Conservation (phyloP, 768 basidiomycete genomes). For the Mycena alexandri region DNA sequence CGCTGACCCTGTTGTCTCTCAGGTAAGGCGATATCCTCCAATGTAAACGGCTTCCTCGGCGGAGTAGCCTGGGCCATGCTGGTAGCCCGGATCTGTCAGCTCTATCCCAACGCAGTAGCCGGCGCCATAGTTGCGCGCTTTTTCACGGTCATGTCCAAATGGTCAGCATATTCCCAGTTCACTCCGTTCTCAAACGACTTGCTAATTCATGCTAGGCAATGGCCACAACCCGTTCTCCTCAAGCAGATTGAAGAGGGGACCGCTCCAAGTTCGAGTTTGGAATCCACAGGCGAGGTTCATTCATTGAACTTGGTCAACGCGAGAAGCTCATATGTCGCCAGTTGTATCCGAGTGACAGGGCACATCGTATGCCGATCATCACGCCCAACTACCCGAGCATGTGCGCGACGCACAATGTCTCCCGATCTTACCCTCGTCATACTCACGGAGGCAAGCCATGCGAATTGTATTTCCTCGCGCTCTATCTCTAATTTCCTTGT, state of each 20-base stretch:
- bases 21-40: conserved; percentile 99
- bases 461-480: too few species aligned
- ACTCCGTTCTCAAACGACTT: too few species aligned
- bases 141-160: conserved; percentile 98
- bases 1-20: not conserved
- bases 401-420: conserved; percentile 99
- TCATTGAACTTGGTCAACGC: not conserved
- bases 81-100: conserved; percentile 97
- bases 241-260: conserved; percentile 98
- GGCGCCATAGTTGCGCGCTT: conserved; percentile 98
- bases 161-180: conserved; percentile 67
- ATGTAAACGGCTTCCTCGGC: conserved; percentile 96
- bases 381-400: conserved; percentile 99
- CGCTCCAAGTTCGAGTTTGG: conserved; percentile 94
- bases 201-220: conserved; percentile 71
- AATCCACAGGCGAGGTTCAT: conserved; percentile 86
- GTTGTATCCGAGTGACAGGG: conserved; percentile 90
- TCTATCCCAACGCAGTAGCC: conserved; percentile 95
- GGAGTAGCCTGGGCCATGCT: conserved; percentile 99
- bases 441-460: conserved; percentile 69
- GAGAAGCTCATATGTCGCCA: conserved; percentile 45
- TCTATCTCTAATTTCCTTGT: too few species aligned
- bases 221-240: conserved; percentile 96
- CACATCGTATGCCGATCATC: conserved; percentile 99
- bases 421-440: conserved; percentile 94